phyloP scores from a whole-genome alignment of 129 eudicot genomes.

The Chrysanthemum makinoi region DNA sequence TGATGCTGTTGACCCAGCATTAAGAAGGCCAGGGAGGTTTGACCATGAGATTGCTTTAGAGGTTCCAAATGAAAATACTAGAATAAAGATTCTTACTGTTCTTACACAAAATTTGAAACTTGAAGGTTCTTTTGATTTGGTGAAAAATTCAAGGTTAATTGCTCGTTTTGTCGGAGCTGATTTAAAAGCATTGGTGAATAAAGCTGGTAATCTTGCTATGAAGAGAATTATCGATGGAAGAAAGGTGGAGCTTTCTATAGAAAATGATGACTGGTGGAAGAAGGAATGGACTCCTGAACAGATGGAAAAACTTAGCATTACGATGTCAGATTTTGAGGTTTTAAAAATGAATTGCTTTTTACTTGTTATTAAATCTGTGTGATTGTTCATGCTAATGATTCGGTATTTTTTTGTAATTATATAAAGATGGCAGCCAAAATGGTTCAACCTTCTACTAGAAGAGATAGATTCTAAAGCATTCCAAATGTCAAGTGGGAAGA shows the following conservation, averaged over 20 bases:
- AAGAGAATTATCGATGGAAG: slow-evolving; percentile 69
- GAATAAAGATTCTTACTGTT: slow-evolving; percentile 62
- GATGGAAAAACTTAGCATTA: slow-evolving; percentile 65
- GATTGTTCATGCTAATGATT: background rate
- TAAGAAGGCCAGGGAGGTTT: slow-evolving; percentile 90
- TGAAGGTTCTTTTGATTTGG: slow-evolving; percentile 70
- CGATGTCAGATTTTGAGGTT: slow-evolving; percentile 70
- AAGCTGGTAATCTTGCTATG: slow-evolving; percentile 73
- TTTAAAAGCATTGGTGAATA: slow-evolving; percentile 60
- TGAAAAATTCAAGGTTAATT: slow-evolving; percentile 62
- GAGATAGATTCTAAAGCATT: slow-evolving; percentile 83
- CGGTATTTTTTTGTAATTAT: background rate
- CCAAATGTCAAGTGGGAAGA: slow-evolving; percentile 92
- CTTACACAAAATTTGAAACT: slow-evolving; percentile 61
- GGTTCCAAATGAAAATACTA: slow-evolving; percentile 81
- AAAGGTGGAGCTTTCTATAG: slow-evolving; percentile 37
- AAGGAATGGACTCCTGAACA: slow-evolving; percentile 68
- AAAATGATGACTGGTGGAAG: slow-evolving; percentile 64
- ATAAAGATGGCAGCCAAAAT: slow-evolving; percentile 54
- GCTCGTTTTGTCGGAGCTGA: slow-evolving; percentile 92
- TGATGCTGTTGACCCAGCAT: slow-evolving; percentile 88
- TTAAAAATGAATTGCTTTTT: background rate
- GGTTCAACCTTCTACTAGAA: slow-evolving; percentile 79
- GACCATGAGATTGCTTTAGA: slow-evolving; percentile 76
- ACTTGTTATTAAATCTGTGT: background rate